Base-by-base conservation (phyloP, 2,329 filamentous ascomycete genomes). In the Nemania sp. region DNA sequence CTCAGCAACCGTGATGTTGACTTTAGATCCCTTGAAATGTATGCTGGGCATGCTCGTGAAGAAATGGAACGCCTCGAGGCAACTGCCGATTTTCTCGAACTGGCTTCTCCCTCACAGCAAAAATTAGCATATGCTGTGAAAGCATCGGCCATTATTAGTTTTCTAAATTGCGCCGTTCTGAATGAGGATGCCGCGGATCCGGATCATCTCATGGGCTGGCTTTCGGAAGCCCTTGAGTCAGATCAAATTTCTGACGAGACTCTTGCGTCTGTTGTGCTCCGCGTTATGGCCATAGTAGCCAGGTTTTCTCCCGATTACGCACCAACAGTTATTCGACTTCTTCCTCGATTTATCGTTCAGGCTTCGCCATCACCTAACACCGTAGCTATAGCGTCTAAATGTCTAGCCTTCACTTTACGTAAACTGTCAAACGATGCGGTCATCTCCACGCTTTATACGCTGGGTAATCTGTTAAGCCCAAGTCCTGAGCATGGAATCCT, bases 401-500 rank as follows among this genome's bases (percentile, higher is more conserved):
- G 89, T 63, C 77, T 99, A 28, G 91, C 92, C 2, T 88, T 86
- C 61, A 85, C 95, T 15, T 77, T 99, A 50, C 87, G 86, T 62
- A 80, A 88, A 64, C 80, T 97, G 11, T 96, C 94, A 1, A 89
- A 96, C 64, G 94, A 99, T 75, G 88, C 91, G 30, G 83, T 96
- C 30, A 97, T 99, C 61, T 96, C 92, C 5, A 97, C 92, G 1
- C 77, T 99, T 8, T 99, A 99, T 73, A 94, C 91, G 0, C 80
- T 99, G n/a, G 94, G 94, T 17, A 99, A 99, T 68, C 88, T 96
- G 3, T 79, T 99, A 12, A 97, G 91, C 63, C 86, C 91, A 5
- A 84, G 82, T 41, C 78, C 79, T 12, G 82, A 82, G 52, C 74
- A 77, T 36, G 76, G 73, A 39, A 74, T 80, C 49, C 76, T 77